phyloP scores from a whole-genome alignment of 2,329 filamentous ascomycete genomes.

The Paecilomyces variotii region DNA sequence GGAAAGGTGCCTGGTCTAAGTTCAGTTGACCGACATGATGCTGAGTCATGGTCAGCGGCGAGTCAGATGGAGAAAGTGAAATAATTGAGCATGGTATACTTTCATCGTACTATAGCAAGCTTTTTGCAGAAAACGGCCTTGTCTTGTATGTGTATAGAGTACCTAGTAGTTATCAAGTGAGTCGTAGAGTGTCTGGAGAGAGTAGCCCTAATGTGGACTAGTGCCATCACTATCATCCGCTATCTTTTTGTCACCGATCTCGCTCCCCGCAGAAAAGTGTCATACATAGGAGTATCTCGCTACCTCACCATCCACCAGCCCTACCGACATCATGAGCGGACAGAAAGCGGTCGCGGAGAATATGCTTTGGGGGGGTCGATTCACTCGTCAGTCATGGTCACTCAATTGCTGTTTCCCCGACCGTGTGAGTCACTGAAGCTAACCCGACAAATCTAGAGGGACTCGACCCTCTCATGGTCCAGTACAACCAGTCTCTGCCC shows the following conservation, averaged over 20 bases:
- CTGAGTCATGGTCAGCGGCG: too few relatives aligned
- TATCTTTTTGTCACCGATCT: constrained; percentile 1
- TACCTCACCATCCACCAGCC: background rate
- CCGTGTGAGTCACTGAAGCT: constrained; percentile 1
- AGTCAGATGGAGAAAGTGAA: too few relatives aligned
- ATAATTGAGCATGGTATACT: too few relatives aligned
- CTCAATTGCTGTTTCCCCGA: constrained; percentile 4
- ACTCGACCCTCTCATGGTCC: constrained; percentile 76
- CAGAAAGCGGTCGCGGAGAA: constrained; percentile 34
- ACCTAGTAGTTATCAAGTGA: too few relatives aligned
- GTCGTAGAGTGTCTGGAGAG: background rate
- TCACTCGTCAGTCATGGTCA: constrained; percentile 43
- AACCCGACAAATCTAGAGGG: constrained; percentile 47
- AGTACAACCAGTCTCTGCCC: constrained; percentile 74
- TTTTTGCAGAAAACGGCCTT: too few relatives aligned
- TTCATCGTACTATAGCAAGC: too few relatives aligned
- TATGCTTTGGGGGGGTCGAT: constrained; percentile 56
- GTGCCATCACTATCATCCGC: background rate
- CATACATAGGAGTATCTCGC: background rate
- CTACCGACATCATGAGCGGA: constrained; percentile 24
- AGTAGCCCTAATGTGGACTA: background rate
- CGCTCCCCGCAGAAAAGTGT: background rate
- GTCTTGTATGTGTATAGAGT: too few relatives aligned
- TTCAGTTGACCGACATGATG: too few relatives aligned
- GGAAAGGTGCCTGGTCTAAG: too few relatives aligned